These are phyloP conservation scores for Backusella sp. DNA, from an alignment of 192 early-diverging fungal genomes.

Conservation along the genomic window DNA sequence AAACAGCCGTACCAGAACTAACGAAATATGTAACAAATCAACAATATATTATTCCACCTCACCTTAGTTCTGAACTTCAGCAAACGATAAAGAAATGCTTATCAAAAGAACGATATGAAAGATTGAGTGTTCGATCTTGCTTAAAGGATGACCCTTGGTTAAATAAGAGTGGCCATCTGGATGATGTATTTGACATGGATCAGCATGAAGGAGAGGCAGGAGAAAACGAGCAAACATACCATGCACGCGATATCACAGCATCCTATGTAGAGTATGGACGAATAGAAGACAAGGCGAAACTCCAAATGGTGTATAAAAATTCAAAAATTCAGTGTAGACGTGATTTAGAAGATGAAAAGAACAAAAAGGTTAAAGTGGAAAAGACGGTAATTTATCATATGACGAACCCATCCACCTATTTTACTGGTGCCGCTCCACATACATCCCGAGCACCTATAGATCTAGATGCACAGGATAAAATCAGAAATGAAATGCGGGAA, in stretches of 20 bases:
- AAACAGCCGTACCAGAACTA: conserved; percentile 44
- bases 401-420: conserved; percentile 24
- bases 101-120: conserved; percentile 33
- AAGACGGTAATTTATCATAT: conserved; percentile 33
- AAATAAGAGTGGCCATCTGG: conserved; percentile 20
- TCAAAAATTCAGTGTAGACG: not conserved
- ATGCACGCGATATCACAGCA: not conserved
- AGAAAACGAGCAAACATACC: not conserved
- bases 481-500: conserved; percentile 22
- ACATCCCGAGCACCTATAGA: conserved; percentile 11
- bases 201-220: not conserved
- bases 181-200: conserved; percentile 12
- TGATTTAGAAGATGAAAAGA: conserved; percentile 31
- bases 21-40: conserved; percentile 45
- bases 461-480: conserved; percentile 12
- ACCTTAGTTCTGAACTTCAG: conserved; percentile 36
- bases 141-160: conserved; percentile 46
- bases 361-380: conserved; percentile 4
- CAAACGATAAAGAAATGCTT: conserved; percentile 42
- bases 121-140: conserved; percentile 30
- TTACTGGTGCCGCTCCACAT: conserved; percentile 20
- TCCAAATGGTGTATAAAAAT: conserved; percentile 4
- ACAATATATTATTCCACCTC: conserved; percentile 34
- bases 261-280: conserved; percentile 1
- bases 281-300: not conserved